Percentiles rank a stretch among this genome's conserved stretches.
phyloP scores from a whole-genome alignment of 169 alveolate species.

The Plasmodium knowlesi region DNA sequence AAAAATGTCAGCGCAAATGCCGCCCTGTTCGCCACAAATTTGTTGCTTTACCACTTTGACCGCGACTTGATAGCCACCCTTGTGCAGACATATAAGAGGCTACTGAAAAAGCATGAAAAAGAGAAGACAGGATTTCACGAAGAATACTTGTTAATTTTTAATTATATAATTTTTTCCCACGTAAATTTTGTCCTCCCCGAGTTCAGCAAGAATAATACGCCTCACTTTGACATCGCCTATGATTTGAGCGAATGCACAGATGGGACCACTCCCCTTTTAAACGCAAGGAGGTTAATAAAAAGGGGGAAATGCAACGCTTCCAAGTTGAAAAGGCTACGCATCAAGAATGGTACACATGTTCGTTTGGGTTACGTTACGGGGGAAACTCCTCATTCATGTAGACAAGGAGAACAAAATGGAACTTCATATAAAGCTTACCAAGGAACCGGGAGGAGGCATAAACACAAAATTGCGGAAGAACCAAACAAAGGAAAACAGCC shows the following conservation, averaged over 20 bases:
- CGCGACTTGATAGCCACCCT: constrained; percentile 38
- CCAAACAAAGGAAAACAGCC: not conserved
- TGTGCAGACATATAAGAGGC: not conserved
- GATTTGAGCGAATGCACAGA: not conserved
- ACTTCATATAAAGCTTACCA: not conserved
- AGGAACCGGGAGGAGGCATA: not conserved
- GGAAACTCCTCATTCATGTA: not conserved
- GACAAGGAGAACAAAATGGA: not conserved
- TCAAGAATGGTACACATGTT: not conserved
- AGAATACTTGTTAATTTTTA: constrained; percentile 43
- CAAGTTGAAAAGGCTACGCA: not conserved
- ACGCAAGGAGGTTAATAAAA: not conserved
- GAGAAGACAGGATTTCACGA: not conserved
- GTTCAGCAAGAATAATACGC: constrained; percentile 6
- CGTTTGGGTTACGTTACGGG: not conserved
- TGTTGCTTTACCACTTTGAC: constrained; percentile 34
- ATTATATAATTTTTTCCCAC: constrained; percentile 45
- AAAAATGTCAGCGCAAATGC: constrained; percentile 18
- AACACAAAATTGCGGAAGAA: not conserved
- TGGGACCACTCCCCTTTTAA: not conserved
- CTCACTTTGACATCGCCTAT: constrained; percentile 21
- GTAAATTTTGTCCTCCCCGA: constrained; percentile 21
- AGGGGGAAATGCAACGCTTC: not conserved
- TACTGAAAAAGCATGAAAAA: constrained; percentile 31
- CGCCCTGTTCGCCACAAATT: constrained; percentile 28